These are phyloP conservation scores for Syncephalastrum racemosum DNA, from an alignment of 371 early-diverging fungal species.

Conservation along the genomic window DNA sequence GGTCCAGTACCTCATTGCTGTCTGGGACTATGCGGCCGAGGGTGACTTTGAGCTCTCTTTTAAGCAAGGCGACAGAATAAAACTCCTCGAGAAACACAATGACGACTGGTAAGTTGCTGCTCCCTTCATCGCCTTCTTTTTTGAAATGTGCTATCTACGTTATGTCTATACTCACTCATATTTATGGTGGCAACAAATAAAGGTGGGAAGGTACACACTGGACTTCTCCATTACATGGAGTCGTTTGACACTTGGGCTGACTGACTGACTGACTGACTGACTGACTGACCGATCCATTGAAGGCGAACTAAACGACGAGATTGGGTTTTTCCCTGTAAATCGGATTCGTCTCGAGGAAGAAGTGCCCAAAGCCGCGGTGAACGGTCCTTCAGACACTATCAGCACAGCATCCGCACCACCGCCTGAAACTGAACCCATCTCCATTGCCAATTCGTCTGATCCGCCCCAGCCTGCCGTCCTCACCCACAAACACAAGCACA, in stretches of 20 bases:
- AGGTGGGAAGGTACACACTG: slow-evolving; percentile 50
- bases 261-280: background rate
- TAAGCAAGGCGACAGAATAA: slow-evolving; percentile 46
- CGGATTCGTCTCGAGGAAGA: slow-evolving; percentile 30
- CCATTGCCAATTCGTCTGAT: no score
- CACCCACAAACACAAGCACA: no score
- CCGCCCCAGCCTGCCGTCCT: no score
- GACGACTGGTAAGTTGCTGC: slow-evolving; percentile 42
- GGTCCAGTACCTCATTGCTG: slow-evolving; percentile 43
- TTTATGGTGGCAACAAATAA: background rate
- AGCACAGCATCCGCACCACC: no score
- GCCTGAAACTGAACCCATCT: no score
- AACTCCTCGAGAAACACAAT: slow-evolving; percentile 47
- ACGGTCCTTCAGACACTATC: background rate
- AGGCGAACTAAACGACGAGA: slow-evolving; percentile 48
- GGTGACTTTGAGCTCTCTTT: slow-evolving; percentile 50
- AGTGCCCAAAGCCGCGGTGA: background rate
- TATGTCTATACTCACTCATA: background rate
- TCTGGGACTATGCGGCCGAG: slow-evolving; percentile 50
- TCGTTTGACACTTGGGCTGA: background rate
- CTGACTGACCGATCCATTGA: background rate
- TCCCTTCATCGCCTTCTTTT: background rate
- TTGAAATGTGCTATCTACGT: background rate
- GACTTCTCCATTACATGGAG: background rate
- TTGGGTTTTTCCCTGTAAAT: slow-evolving; percentile 56